Evolutionary conservation across 345 rosid species (phyloP), one percentile per base, ranked within the genome.

Genomic region (Psidium friedrichsthalianum): DNA sequence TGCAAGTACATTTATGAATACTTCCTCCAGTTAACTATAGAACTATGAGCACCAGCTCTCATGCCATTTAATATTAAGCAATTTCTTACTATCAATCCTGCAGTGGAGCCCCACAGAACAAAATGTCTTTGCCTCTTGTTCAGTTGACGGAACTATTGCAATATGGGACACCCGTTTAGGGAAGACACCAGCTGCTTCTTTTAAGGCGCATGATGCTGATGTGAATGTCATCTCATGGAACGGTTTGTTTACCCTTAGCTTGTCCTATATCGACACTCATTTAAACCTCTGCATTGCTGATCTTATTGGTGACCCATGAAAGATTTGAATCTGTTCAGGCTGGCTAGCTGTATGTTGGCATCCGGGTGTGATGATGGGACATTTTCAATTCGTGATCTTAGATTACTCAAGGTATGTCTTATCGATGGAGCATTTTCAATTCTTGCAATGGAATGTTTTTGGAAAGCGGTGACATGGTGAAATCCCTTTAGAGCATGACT

Each of bases 181-280:
- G 86, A 96, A 94, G 90, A 83, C 91, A 14, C 93, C 99, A 8
- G 93, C 89, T 21, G 88, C 89, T 76, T 90, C 94, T 85, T 93
- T 97, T 82, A 95, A 96, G 92, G 99, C 99, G 40, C 98, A 97
- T 86, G 85, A 94, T 74, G 94, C 98, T 52, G 99, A 97, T 87
- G 99, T 97, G 74, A 97, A 96, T 93, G 99, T 97, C 80, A 92
- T 97, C 85, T 95, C 99, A 81, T 97, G 99, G 99, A 97, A 96
- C 91, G 98, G 98, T 95, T 76, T 86, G 82, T 89, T 53, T n/a
- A 74, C 82, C 76, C 25, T 87, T 29, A 21, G 61, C 12, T 8
- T 20, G 74, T 61, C 76, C 54, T 5, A 44, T 47, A 57, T 44
- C 27, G 56, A 57, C 13, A 4, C 44, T 64, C 76, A 64, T 32